Percentiles rank a stretch among this genome's conserved stretches.
Evolutionary conservation across 2,329 filamentous ascomycete genomes (phyloP).

Genomic region (Sporothrix globosa): DNA sequence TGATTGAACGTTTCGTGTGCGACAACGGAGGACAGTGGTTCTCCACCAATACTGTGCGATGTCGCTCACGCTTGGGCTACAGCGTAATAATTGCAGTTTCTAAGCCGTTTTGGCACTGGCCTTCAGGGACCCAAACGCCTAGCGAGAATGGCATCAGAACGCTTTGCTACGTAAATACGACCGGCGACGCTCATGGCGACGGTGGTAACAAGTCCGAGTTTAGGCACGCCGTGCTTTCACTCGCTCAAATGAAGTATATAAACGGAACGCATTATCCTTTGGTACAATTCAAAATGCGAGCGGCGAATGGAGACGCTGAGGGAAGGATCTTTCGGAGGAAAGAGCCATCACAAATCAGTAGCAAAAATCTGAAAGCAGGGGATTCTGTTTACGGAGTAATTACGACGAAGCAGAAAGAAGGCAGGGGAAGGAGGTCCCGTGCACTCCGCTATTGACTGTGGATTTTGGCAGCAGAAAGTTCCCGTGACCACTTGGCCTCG

Average conservation of each 20-base stretch:
- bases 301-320: not conserved
- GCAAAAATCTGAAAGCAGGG: too few species aligned
- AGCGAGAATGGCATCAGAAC: conserved; percentile 5
- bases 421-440: not conserved
- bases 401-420: conserved; percentile 23
- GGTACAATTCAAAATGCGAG: not conserved
- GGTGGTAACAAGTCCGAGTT: conserved; percentile 23
- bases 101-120: not conserved
- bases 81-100: not conserved
- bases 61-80: conserved; percentile 28
- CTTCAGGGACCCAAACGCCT: not conserved
- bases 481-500: conserved; percentile 22
- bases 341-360: too few species aligned
- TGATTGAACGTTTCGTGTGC: conserved; percentile 12
- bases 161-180: conserved; percentile 28
- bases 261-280: conserved; percentile 10
- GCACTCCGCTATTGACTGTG: too few species aligned
- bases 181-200: conserved; percentile 21
- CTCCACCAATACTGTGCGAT: conserved; percentile 33
- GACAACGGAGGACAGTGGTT: conserved; percentile 31
- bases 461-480: not conserved
- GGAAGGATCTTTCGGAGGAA: conserved; percentile 1
- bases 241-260: conserved; percentile 13
- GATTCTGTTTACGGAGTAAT: too few species aligned
- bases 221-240: conserved; percentile 12